A percentile compares a stretch with the other conserved stretches of the same genome.
These are phyloP conservation scores for Phytophthora brassicae DNA, from an alignment of 352 stramenopile genomes.

Conservation along the genomic window DNA sequence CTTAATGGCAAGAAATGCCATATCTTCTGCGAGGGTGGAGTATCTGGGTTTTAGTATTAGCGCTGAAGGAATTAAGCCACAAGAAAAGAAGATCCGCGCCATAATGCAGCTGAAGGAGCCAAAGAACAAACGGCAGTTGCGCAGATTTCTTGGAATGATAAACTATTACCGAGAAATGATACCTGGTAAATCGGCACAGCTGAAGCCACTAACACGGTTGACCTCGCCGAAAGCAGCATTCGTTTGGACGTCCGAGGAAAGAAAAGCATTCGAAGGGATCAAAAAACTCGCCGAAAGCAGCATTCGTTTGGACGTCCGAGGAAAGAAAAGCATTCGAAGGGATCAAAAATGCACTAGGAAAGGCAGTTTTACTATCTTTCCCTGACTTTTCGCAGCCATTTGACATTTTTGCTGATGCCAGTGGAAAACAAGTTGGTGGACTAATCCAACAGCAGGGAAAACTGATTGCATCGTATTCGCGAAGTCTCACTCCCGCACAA, in stretches of 20 bases:
- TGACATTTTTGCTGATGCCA: conserved; percentile 2
- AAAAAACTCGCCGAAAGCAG: too few relatives aligned
- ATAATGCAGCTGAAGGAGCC: neutral
- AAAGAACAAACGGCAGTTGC: conserved; percentile 1
- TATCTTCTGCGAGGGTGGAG: neutral
- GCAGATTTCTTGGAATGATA: neutral
- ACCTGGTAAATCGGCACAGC: neutral
- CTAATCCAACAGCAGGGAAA: neutral
- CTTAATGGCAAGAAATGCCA: conserved; percentile 19
- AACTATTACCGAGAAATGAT: neutral
- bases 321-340: too few relatives aligned
- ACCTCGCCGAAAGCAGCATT: neutral
- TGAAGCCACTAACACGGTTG: neutral
- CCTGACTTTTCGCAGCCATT: neutral
- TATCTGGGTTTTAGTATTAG: neutral
- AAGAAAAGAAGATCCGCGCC: neutral
- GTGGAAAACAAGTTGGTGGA: neutral
- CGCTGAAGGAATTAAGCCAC: neutral
- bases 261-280: neutral
- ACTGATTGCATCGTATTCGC: conserved; percentile 1
- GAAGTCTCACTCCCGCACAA: neutral
- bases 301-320: too few relatives aligned
- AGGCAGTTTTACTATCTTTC: neutral
- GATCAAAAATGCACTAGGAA: neutral
- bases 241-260: neutral